Evolutionary conservation across 495 filamentous ascomycete species (phyloP).

Genomic region (Podospora comata): DNA sequence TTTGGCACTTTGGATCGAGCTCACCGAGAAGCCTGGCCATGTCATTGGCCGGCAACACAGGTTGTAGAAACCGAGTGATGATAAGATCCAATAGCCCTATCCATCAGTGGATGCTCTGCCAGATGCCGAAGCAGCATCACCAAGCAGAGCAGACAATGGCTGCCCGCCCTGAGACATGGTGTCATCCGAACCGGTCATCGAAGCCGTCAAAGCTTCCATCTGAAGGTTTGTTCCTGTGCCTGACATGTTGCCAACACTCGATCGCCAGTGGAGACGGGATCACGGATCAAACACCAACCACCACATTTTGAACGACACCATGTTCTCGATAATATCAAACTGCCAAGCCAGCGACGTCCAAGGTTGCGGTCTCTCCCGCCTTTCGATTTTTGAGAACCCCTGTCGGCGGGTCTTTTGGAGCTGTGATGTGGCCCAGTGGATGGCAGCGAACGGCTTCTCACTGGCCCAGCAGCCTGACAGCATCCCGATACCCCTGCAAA

Average conservation of each 20-base stretch:
- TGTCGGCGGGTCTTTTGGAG: slow-evolving; percentile 2
- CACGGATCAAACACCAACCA: slow-evolving; percentile 1
- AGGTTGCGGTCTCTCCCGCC: slow-evolving; percentile 19
- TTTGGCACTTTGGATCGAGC: not conserved
- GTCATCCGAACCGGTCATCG: not conserved
- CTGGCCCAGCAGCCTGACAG: slow-evolving; percentile 7
- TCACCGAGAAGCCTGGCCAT: not conserved
- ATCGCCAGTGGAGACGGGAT: not conserved
- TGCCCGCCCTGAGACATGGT: not conserved
- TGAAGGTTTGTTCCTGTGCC: not conserved
- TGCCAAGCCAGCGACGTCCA: slow-evolving; percentile 2
- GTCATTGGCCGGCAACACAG: not conserved
- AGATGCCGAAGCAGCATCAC: not conserved
- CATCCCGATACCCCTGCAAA: slow-evolving; percentile 8
- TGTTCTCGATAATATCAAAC: not conserved
- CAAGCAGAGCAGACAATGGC: not conserved
- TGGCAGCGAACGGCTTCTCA: not conserved
- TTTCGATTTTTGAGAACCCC: slow-evolving; percentile 18
- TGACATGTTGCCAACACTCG: not conserved
- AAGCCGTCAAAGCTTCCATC: not conserved
- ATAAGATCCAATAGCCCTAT: too few species aligned
- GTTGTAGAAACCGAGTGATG: not conserved
- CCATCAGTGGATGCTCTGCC: too few species aligned
- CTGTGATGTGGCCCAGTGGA: slow-evolving; percentile 8
- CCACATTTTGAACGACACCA: not conserved